Conservation (phyloP, 2,329 filamentous ascomycete species). For the Hymenoscyphus linearis region DNA sequence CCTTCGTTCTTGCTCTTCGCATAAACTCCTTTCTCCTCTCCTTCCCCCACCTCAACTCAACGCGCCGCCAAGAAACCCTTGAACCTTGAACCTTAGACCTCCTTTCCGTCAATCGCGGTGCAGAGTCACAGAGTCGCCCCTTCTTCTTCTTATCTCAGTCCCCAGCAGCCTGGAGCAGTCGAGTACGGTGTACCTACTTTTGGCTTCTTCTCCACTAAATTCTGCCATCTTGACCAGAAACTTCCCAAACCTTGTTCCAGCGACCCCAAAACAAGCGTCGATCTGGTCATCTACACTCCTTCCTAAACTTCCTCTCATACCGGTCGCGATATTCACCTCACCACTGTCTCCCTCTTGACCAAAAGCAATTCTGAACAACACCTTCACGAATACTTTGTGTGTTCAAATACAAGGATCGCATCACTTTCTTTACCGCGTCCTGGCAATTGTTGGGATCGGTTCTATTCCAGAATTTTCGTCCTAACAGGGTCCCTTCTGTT, state of each 20-base stretch:
- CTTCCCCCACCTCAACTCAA: not conserved
- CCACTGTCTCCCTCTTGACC: not conserved
- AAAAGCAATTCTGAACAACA: not conserved
- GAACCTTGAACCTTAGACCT: not conserved
- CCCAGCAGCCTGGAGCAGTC: not conserved
- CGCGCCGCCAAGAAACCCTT: not conserved
- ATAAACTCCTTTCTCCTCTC: not conserved
- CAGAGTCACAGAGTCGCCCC: not conserved
- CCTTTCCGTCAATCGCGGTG: not conserved
- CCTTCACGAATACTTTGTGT: not conserved
- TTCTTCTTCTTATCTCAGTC: not conserved
- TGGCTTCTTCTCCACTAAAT: not conserved
- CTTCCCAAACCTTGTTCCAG: not conserved
- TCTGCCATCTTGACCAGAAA: not conserved
- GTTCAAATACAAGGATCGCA: constrained; percentile 8
- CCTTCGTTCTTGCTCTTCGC: not conserved
- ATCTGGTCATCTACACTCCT: not conserved
- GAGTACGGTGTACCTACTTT: not conserved
- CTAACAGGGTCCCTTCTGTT: constrained; percentile 9
- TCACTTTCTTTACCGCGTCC: constrained; percentile 3
- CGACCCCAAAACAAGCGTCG: not conserved
- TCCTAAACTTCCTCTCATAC: not conserved
- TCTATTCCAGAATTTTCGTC: constrained; percentile 3
- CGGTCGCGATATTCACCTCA: not conserved
- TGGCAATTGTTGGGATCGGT: constrained; percentile 4